A percentile compares a stretch with the other conserved stretches of the same genome.
Evolutionary conservation across 148 eudicot species (phyloP).

Genomic region (Nepenthes mirabilis): DNA sequence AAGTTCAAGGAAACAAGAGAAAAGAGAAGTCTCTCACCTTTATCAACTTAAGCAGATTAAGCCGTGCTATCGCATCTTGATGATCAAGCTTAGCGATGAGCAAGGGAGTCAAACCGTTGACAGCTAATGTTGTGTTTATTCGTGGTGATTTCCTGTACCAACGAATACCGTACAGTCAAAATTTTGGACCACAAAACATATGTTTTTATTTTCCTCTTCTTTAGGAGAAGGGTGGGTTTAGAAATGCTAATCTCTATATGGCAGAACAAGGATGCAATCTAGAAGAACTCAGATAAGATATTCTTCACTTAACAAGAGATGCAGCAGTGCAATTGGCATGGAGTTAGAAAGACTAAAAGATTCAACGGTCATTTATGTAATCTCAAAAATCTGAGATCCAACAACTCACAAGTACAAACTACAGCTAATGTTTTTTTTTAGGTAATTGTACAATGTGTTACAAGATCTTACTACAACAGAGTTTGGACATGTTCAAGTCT

Average conservation of each 20-base stretch:
- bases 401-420: too few relatives aligned
- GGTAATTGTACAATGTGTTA: too few relatives aligned
- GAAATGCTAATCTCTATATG: too few relatives aligned
- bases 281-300: too few relatives aligned
- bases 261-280: too few relatives aligned
- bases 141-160: constrained; percentile 84
- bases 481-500: neutral
- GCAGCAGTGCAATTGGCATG: too few relatives aligned
- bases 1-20: too few relatives aligned
- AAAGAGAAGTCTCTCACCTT: constrained; percentile 36
- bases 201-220: neutral
- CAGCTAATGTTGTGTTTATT: constrained; percentile 88
- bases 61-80: constrained; percentile 97
- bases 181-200: neutral
- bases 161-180: neutral
- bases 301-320: too few relatives aligned
- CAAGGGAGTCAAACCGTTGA: constrained; percentile 86
- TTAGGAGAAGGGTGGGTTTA: neutral
- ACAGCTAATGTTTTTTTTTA: too few relatives aligned
- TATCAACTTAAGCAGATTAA: constrained; percentile 83
- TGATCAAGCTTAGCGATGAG: constrained; percentile 89
- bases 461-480: neutral
- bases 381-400: neutral
- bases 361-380: too few relatives aligned
- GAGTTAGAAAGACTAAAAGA: too few relatives aligned